Base-by-base conservation (phyloP, 441 rosid species). In the Melastoma candidum region DNA sequence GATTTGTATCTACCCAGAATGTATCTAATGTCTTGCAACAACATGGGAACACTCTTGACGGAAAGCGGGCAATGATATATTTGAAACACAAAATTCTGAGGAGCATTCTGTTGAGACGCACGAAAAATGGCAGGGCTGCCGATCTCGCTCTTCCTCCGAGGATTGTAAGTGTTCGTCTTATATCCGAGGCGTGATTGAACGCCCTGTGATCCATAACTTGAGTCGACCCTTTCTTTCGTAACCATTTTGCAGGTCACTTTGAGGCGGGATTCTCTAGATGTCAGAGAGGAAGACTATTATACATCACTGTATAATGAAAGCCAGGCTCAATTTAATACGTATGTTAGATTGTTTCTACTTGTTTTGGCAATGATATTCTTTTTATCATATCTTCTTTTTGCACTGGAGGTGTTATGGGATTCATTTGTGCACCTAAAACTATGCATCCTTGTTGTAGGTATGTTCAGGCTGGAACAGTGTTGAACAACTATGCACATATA, bases 81-180 rank as follows among this genome's bases (percentile, higher is more conserved):
- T 85, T 93, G 29, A 93, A 76, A 65, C 80, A 84, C 69, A 89
- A 89, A 68, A 78, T 93, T 49, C 56, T 93, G 67, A 87, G 71
- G 56, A 78, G 72, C 55, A 75, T 86, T 12, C 66, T 89, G 60
- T 62, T 93, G 60, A 83, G 98, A 60, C 95, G 98, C 63, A 93
- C 98, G 13, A 93, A 93, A 69, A 78, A 69, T 53, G 95, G 96
- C 66, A 79, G 97, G 65, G 97, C 99, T 68, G 83, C 98, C 52
- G 98, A 93, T 78, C 98, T 93, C 64, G 96, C 97, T 25, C 95
- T 93, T 73, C 97, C 99, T 68, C 95, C 99, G 5, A 82, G 90
- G 74, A 78, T 84, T 50, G 97, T 93, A 72, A 72, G 86, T 69
- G 54, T 24, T 56, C 50, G 26, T 41, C 12, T 2, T 44, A 46